phyloP scores from a whole-genome alignment of 345 rosid species.

The Microcos paniculata region DNA sequence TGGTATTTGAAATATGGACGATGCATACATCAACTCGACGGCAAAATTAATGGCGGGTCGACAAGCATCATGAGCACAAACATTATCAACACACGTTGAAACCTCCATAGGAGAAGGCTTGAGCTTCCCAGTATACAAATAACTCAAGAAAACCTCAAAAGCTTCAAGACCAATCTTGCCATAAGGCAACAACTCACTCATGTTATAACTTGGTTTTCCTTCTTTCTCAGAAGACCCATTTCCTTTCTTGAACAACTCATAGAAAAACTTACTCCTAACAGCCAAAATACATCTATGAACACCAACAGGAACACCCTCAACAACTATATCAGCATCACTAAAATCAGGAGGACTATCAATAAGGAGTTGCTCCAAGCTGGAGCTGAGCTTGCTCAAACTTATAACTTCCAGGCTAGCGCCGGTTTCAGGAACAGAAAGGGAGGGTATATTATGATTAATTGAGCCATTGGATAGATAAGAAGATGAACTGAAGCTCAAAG shows the following conservation, averaged over 20 bases:
- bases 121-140: conserved; percentile 76
- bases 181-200: conserved; percentile 58
- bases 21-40: conserved; percentile 88
- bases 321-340: conserved; percentile 76
- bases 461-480: conserved; percentile 51
- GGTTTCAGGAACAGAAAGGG: conserved; percentile 31
- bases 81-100: conserved; percentile 71
- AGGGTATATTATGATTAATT: conserved; percentile 34
- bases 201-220: conserved; percentile 53
- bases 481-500: conserved; percentile 75
- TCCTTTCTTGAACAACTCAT: conserved; percentile 56
- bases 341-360: conserved; percentile 47
- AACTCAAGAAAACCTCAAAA: conserved; percentile 63
- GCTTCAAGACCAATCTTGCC: conserved; percentile 81
- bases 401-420: conserved; percentile 52
- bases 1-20: conserved; percentile 61
- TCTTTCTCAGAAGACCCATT: conserved; percentile 43
- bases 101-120: conserved; percentile 73
- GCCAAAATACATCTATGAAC: conserved; percentile 85
- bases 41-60: conserved; percentile 75
- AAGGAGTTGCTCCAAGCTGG: conserved; percentile 73
- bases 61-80: conserved; percentile 83
- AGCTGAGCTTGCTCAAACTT: conserved; percentile 76
- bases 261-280: conserved; percentile 79
- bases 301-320: conserved; percentile 59